Evolutionary conservation across 1,139 yeast species (phyloP).

Genomic region (Meyerozyma smithsonii): DNA sequence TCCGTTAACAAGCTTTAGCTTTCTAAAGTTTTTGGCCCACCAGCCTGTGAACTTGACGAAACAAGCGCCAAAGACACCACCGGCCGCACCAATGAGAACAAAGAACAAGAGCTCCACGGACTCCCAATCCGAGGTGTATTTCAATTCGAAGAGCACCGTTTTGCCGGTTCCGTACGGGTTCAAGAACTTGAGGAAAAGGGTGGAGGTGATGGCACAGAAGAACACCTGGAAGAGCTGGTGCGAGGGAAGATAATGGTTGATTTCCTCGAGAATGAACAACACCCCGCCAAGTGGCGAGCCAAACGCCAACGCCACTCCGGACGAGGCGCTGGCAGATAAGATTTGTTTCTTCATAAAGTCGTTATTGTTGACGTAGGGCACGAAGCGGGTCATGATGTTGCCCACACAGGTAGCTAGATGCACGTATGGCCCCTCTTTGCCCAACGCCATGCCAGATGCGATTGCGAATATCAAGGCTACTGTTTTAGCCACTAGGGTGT

Average conservation of each 20-base stretch:
- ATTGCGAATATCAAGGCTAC: conserved; percentile 52
- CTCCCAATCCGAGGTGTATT: conserved; percentile 54
- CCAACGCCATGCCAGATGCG: conserved; percentile 62
- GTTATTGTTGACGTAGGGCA: conserved; percentile 44
- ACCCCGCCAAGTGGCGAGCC: conserved; percentile 72
- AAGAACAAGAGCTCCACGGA: conserved; percentile 45
- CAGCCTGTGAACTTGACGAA: conserved; percentile 47
- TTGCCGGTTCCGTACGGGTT: conserved; percentile 65
- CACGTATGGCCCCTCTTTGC: conserved; percentile 72
- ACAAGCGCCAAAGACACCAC: conserved; percentile 55
- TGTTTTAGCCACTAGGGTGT: conserved; percentile 50
- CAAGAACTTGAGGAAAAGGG: conserved; percentile 50
- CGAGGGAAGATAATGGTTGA: conserved; percentile 55
- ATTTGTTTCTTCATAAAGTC: conserved; percentile 56
- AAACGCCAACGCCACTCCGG: conserved; percentile 69
- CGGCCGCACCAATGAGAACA: conserved; percentile 48
- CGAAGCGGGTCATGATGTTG: conserved; percentile 49
- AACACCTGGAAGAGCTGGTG: conserved; percentile 56
- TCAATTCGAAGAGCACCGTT: conserved; percentile 53
- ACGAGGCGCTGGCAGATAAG: conserved; percentile 59
- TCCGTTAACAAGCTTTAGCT: conserved; percentile 25
- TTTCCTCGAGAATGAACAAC: conserved; percentile 60
- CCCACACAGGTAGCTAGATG: conserved; percentile 69
- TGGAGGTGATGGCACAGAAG: conserved; percentile 57
- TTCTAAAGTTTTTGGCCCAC: conserved; percentile 47